Evolutionary conservation across 352 stramenopile genomes (phyloP).

Genomic region (Pythium volutum): DNA sequence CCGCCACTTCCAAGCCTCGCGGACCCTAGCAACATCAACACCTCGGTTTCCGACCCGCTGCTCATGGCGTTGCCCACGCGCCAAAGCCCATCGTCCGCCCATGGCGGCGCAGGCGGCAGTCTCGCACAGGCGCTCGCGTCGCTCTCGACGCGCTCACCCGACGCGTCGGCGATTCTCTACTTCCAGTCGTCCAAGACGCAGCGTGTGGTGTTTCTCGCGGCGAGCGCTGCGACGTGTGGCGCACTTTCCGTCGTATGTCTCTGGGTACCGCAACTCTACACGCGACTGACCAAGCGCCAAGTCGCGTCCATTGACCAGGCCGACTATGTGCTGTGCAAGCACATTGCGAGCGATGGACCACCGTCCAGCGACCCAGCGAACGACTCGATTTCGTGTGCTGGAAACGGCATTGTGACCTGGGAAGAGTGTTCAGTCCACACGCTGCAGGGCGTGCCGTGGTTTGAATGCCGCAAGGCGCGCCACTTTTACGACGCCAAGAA

Average conservation of each 20-base stretch:
- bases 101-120: neutral
- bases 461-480: constrained; percentile 68
- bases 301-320: constrained; percentile 40
- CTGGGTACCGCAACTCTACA: constrained; percentile 62
- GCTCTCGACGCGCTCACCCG: constrained; percentile 36
- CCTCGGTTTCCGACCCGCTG: neutral
- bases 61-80: constrained; percentile 20
- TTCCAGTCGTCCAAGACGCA: constrained; percentile 36
- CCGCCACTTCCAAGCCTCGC: constrained; percentile 14
- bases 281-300: constrained; percentile 45
- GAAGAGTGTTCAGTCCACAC: constrained; percentile 42
- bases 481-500: constrained; percentile 60
- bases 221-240: constrained; percentile 38
- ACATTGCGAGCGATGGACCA: neutral
- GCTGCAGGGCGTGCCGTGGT: constrained; percentile 35
- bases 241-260: constrained; percentile 39
- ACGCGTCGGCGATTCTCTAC: constrained; percentile 39
- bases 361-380: neutral
- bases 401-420: constrained; percentile 31
- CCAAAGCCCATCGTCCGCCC: neutral
- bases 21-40: neutral
- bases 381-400: neutral
- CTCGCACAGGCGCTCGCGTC: constrained; percentile 11
- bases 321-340: constrained; percentile 50
- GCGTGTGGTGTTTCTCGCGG: constrained; percentile 37